Percentiles rank a stretch among this genome's conserved stretches.
Conservation (phyloP, 2,329 filamentous ascomycete genomes). For the Nemania sp. region DNA sequence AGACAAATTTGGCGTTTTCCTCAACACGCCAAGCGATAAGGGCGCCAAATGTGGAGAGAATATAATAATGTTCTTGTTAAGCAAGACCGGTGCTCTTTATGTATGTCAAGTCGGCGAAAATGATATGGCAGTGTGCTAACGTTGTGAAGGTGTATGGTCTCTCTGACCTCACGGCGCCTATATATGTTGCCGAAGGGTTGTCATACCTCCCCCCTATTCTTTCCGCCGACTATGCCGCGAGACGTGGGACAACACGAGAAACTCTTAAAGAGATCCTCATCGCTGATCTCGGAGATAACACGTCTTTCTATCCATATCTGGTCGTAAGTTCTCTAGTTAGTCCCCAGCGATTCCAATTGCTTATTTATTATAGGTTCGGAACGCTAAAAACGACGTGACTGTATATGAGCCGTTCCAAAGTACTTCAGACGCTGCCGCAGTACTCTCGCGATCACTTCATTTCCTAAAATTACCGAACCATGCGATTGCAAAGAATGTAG, state of each 20-base stretch:
- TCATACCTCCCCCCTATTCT: constrained; percentile 82
- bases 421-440: constrained; percentile 53
- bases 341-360: neutral
- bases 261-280: constrained; percentile 82
- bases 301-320: constrained; percentile 78
- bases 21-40: constrained; percentile 56
- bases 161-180: constrained; percentile 75
- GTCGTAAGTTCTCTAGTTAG: constrained; percentile 69
- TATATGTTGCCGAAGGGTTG: constrained; percentile 82
- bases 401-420: constrained; percentile 84
- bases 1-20: constrained; percentile 71
- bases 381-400: constrained; percentile 82
- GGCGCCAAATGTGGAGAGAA: constrained; percentile 58
- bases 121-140: constrained; percentile 11
- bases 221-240: constrained; percentile 75
- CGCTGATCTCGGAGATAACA: constrained; percentile 83
- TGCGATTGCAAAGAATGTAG: constrained; percentile 69
- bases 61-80: constrained; percentile 82
- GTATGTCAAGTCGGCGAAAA: constrained; percentile 62
- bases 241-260: constrained; percentile 79
- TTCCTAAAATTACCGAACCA: constrained; percentile 83
- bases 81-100: constrained; percentile 77
- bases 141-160: constrained; percentile 76
- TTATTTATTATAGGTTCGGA: constrained; percentile 71
- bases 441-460: constrained; percentile 70